Base-by-base conservation (phyloP, 345 rosid species). In the Salix suchowensis region DNA sequence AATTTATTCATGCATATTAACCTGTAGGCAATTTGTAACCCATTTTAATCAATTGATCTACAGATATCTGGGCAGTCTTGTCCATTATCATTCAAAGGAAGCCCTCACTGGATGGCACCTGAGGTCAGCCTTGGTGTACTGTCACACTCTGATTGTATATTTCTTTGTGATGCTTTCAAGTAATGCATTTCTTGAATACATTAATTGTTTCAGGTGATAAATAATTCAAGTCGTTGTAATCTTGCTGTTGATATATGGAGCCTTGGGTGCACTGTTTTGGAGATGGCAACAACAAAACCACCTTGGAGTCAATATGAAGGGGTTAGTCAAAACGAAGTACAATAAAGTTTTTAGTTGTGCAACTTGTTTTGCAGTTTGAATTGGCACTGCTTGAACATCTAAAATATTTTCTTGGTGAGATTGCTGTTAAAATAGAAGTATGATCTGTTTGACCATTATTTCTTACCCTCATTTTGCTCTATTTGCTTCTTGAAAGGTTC, bases 31-130 rank as follows among this genome's bases (percentile, higher is more conserved):
- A 7, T 14, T 44, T 71, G 70, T 77, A 55, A 44, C 39, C 40
- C 28, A 23, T 24, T 69, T 74, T 64, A 44, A 14, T 67, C 18
- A 23, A 28, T 28, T 64, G 14, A 58, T 68, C 77, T 87, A 76
- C 85, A 91, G 96, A 91, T 91, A 76, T 82, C 91, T 13, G 96
- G 96, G 72, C 96, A 91, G 76, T 88, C 96, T 16, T 89, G 92
- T 76, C 91, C 92, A 10, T 82, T 91, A 55, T 91, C 96, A 37
- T 87, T 91, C 82, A 91, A 86, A 81, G 96, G 96, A 73, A 91
- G 96, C 83, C 96, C 96, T 28, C 88, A 88, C 80, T 91, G 96
- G 96, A 85, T 91, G 93, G 96, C 96, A 68, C 96, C 96, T 28
- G 96, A 91, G 92, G 96, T 91, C 23, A 28, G 82, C 21, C 30